Evolutionary conservation across 83 land plant species (phyloP), one percentile per base, ranked within the genome.

Genomic region (Diphasiastrum complanatum): DNA sequence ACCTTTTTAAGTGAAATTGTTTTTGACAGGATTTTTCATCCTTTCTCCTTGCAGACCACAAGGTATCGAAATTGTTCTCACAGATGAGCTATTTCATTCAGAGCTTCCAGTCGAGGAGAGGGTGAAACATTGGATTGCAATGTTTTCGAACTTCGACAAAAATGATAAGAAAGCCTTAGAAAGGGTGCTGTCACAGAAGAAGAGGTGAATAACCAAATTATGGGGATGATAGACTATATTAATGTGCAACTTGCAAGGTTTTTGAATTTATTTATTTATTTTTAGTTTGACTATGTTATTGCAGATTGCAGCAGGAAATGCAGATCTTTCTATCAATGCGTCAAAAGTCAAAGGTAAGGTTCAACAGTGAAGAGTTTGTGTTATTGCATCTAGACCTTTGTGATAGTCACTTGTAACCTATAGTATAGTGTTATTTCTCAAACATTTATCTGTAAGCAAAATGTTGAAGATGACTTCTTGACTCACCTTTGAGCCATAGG

Each of bases 51-150:
- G 40, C 74, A 75, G 78, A 47, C 73, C 72, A 12, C 68, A 63
- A 47, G 78, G 68, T 20, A 45, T 75, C 51, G 78, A 75, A 48
- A 27, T 69, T n/a, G 62, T 63, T 33, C 60, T 75, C 30, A 63
- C 55, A 45, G 78, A 75, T 18, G 67, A 63, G 19, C 58, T 75
- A 16, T 69, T 75, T 23, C 55, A 30, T 20, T 51, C 51, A 16
- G 63, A 69, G 16, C 49, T 64, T 36, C 49, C 74, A 29, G 73
- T 75, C 16, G 52, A 41, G 54, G 74, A 75, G 63, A 64, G 73
- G 61, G 38, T 58, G 47, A 75, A 69, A 40, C 78, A 69, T 48
- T 75, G 73, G 78, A 48, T 75, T 41, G 45, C 65, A 12, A 64
- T 70, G 34, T 69, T 61, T 59, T 43, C 54, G 8, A 40, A 31